These are phyloP conservation scores for Comarum palustre DNA, from an alignment of 306 rosid species.

Conservation along the genomic window DNA sequence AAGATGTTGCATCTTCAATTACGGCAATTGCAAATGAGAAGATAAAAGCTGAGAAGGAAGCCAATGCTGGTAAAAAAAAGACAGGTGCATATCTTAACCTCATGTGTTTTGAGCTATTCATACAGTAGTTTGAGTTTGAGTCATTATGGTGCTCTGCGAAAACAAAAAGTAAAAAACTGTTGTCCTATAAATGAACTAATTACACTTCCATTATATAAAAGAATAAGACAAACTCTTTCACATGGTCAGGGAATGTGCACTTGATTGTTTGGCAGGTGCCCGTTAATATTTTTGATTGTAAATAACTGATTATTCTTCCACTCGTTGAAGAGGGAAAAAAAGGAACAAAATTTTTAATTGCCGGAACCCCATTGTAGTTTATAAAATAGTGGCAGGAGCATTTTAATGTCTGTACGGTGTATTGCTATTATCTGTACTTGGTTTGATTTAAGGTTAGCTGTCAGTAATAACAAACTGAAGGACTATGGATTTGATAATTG, in stretches of 20 bases:
- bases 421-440: background rate
- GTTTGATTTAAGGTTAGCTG: background rate
- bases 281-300: background rate
- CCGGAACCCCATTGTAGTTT: background rate
- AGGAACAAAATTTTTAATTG: background rate
- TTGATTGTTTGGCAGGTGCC: background rate
- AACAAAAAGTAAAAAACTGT: background rate
- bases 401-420: background rate
- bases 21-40: slow-evolving; percentile 91
- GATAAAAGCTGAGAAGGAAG: slow-evolving; percentile 86
- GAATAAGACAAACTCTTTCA: background rate
- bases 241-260: background rate
- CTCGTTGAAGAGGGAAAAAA: background rate
- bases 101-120: background rate
- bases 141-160: background rate
- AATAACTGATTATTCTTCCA: background rate
- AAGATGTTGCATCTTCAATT: slow-evolving; percentile 81
- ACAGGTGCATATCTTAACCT: slow-evolving; percentile 41
- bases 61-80: slow-evolving; percentile 86
- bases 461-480: background rate
- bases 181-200: background rate
- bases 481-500: background rate
- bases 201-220: background rate
- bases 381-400: background rate
- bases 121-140: background rate